These are phyloP conservation scores for Bretschneidera sinensis DNA, from an alignment of 345 rosid species.

Conservation along the genomic window DNA sequence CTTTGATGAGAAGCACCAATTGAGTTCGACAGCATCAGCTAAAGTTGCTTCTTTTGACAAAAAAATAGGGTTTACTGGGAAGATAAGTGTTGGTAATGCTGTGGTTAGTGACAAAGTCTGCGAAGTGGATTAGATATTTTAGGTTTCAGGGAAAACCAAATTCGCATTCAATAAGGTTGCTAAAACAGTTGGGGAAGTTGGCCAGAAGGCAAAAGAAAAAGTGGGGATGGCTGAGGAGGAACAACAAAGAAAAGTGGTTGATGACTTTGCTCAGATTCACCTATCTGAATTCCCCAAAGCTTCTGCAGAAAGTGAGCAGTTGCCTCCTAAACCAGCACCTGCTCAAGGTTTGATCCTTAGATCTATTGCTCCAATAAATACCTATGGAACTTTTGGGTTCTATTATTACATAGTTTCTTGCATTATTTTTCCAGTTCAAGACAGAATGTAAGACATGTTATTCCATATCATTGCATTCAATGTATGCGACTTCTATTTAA, in stretches of 20 bases:
- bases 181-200: slow-evolving; percentile 93
- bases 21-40: slow-evolving; percentile 83
- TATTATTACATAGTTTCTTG: not conserved
- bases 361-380: slow-evolving; percentile 18
- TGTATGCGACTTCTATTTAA: no score
- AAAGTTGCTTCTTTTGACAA: slow-evolving; percentile 83
- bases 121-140: slow-evolving; percentile 89
- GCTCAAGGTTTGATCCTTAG: slow-evolving; percentile 57
- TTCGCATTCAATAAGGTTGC: slow-evolving; percentile 78
- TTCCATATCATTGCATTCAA: not conserved
- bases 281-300: slow-evolving; percentile 75
- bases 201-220: slow-evolving; percentile 93
- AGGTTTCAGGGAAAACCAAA: slow-evolving; percentile 92
- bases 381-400: not conserved
- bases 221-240: slow-evolving; percentile 72
- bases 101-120: slow-evolving; percentile 80
- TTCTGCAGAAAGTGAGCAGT: slow-evolving; percentile 31
- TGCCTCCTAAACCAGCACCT: slow-evolving; percentile 44
- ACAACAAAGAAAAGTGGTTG: slow-evolving; percentile 76
- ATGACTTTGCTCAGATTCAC: slow-evolving; percentile 79
- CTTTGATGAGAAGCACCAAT: slow-evolving; percentile 83
- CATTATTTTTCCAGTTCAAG: not conserved
- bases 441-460: not conserved
- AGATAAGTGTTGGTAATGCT: slow-evolving; percentile 67
- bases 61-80: slow-evolving; percentile 75